A percentile compares a stretch with the other conserved stretches of the same genome.
Conservation (phyloP, 768 basidiomycete genomes). For the Phanerodontia chrysosporium region DNA sequence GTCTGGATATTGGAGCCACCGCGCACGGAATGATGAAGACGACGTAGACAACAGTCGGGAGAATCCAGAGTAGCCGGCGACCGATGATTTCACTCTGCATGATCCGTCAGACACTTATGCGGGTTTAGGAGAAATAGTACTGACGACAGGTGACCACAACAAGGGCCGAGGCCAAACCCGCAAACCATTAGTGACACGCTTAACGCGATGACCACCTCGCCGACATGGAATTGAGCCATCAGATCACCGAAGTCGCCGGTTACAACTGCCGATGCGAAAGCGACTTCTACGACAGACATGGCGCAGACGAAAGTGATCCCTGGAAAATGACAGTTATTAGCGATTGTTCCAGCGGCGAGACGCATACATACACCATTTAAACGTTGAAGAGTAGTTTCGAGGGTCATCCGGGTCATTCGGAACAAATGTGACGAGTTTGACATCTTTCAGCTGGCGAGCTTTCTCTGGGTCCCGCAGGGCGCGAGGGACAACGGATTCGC, state of each 20-base stretch:
- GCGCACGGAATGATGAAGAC: conserved; percentile 40
- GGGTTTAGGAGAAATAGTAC: background rate
- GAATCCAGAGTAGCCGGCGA: conserved; percentile 33
- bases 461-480: conserved; percentile 32
- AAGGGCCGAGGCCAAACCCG: conserved; percentile 31
- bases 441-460: conserved; percentile 25
- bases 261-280: conserved; percentile 32
- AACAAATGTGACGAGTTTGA: conserved; percentile 34
- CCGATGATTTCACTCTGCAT: conserved; percentile 35
- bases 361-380: conserved; percentile 30
- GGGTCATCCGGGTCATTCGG: conserved; percentile 38
- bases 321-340: conserved; percentile 3
- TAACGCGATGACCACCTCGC: conserved; percentile 31
- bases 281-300: conserved; percentile 30
- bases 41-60: conserved; percentile 37
- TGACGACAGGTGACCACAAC: conserved; percentile 26
- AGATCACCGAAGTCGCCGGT: conserved; percentile 34
- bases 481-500: conserved; percentile 17
- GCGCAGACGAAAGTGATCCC: conserved; percentile 29
- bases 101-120: conserved; percentile 16
- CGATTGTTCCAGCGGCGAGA: background rate
- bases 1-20: conserved; percentile 35
- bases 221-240: conserved; percentile 27
- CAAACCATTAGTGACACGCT: conserved; percentile 34
- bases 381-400: conserved; percentile 30